Evolutionary conservation across 2,329 filamentous ascomycete species (phyloP).

Genomic region (Talaromyces verruculosus): DNA sequence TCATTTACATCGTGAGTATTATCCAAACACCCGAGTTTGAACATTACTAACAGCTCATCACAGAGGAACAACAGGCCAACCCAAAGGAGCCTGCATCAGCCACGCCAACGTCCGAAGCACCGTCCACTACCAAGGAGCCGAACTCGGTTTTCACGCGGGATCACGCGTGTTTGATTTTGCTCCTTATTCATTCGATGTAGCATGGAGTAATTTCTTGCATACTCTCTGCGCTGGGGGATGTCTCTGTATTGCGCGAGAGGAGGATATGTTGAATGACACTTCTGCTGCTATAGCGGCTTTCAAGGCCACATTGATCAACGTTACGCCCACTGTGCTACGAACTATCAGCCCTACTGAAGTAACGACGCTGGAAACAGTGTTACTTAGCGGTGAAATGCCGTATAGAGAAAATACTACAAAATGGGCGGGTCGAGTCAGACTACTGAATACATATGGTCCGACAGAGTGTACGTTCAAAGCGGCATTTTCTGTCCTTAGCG

Average conservation of each 20-base stretch:
- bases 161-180: conserved; percentile 17
- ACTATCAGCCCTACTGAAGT: not conserved
- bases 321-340: conserved; percentile 11
- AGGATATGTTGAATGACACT: conserved; percentile 13
- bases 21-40: not conserved
- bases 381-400: conserved; percentile 14
- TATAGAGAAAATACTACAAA: conserved; percentile 10
- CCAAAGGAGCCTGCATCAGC: conserved; percentile 16
- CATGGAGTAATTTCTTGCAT: conserved; percentile 16
- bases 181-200: conserved; percentile 17
- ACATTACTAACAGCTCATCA: not conserved
- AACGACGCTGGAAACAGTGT: conserved; percentile 1
- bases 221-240: conserved; percentile 7
- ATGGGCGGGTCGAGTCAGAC: conserved; percentile 1
- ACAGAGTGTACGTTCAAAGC: conserved; percentile 14
- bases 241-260: conserved; percentile 14
- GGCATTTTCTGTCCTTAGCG: conserved; percentile 4
- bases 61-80: conserved; percentile 17
- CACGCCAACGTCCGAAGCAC: conserved; percentile 14
- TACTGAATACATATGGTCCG: conserved; percentile 10
- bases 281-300: not conserved
- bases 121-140: conserved; percentile 7
- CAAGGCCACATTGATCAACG: conserved; percentile 6
- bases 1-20: conserved; percentile 18
- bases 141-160: conserved; percentile 5